Conservation (phyloP, 2,329 filamentous ascomycete species). For the Blastomyces silverae region DNA sequence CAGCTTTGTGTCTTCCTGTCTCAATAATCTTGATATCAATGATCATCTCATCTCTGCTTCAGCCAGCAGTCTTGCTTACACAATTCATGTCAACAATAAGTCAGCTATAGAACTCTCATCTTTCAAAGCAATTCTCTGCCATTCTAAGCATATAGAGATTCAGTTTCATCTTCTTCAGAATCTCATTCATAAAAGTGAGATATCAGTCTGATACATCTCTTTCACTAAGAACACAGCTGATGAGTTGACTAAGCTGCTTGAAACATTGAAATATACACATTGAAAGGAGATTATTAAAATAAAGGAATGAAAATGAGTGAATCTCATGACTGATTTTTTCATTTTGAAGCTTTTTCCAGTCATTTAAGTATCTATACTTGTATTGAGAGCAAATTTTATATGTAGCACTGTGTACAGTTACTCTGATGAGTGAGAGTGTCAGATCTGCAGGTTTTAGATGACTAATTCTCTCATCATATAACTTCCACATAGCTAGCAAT, state of each 20-base stretch:
- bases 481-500: too few species aligned
- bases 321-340: neutral
- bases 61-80: neutral
- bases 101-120: neutral
- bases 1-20: neutral
- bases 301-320: neutral
- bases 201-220: neutral
- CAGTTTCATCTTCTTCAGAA: neutral
- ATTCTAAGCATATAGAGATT: neutral
- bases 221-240: neutral
- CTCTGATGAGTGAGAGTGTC: too few species aligned
- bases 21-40: neutral
- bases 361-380: neutral
- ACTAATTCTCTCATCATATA: too few species aligned
- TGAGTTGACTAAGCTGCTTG: neutral
- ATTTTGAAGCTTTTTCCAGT: neutral
- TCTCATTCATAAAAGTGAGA: neutral
- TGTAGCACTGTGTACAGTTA: too few species aligned
- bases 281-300: neutral
- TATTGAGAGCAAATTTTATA: too few species aligned
- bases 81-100: neutral
- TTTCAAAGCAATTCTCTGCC: too few species aligned
- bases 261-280: neutral
- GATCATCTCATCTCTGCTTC: neutral
- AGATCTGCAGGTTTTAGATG: too few species aligned